A percentile compares a stretch with the other conserved stretches of the same genome.
Conservation (phyloP, 2,329 filamentous ascomycete genomes). For the Cadophora luteo-olivacea region DNA sequence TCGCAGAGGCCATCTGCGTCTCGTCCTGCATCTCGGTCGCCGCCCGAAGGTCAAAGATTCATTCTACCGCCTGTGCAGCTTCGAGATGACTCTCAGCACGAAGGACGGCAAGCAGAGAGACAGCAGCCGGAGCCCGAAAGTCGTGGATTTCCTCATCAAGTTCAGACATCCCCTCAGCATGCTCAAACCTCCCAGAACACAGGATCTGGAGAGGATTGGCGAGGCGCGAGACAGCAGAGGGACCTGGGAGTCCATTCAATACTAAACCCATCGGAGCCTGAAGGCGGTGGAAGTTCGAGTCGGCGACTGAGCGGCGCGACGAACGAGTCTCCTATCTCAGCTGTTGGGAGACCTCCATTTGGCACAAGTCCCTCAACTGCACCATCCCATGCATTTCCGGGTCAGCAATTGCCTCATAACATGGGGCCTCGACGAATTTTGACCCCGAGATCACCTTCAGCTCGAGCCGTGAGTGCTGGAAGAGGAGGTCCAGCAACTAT, state of each 20-base stretch:
- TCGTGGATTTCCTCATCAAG: conserved; percentile 34
- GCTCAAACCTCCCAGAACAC: conserved; percentile 31
- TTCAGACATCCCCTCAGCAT: conserved; percentile 36
- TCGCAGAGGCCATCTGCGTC: conserved; percentile 65
- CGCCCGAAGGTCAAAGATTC: conserved; percentile 44
- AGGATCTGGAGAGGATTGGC: conserved; percentile 37
- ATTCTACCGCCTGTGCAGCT: conserved; percentile 43
- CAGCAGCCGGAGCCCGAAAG: conserved; percentile 35
- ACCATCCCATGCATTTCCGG: conserved; percentile 34
- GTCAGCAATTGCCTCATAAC: conserved; percentile 31
- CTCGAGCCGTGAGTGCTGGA: conserved; percentile 57
- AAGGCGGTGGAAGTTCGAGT: conserved; percentile 29
- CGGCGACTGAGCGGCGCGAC: conserved; percentile 35
- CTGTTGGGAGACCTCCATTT: conserved; percentile 35
- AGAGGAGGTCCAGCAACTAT: conserved; percentile 53
- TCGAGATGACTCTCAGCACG: conserved; percentile 43
- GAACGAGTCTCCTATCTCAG: conserved; percentile 37
- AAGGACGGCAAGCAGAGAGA: conserved; percentile 37
- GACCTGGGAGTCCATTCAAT: conserved; percentile 47
- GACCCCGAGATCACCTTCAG: conserved; percentile 52
- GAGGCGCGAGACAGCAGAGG: conserved; percentile 38
- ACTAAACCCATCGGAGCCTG: conserved; percentile 45
- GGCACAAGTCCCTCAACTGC: conserved; percentile 36
- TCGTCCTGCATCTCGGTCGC: conserved; percentile 59
- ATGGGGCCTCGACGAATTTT: conserved; percentile 39